These are phyloP conservation scores for Trametes maxima DNA, from an alignment of 768 basidiomycete species.

Conservation along the genomic window DNA sequence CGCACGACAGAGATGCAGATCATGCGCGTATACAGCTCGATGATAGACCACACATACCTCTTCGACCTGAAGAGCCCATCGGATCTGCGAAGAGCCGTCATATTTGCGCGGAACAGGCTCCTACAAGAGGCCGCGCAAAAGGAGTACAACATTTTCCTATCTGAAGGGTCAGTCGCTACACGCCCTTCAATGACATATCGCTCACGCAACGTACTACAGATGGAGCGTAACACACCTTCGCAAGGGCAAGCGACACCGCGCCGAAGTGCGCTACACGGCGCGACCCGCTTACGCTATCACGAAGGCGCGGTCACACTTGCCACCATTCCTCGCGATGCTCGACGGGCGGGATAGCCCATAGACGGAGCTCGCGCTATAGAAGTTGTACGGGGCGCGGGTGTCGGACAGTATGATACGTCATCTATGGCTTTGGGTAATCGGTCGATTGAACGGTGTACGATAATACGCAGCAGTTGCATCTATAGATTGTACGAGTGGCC, in stretches of 20 bases:
- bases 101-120: slow-evolving; percentile 67
- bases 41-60: slow-evolving; percentile 55
- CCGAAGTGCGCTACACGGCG: slow-evolving; percentile 71
- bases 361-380: not conserved
- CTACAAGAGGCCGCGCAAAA: slow-evolving; percentile 54
- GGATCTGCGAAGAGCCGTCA: slow-evolving; percentile 54
- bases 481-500: not conserved
- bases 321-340: slow-evolving; percentile 73
- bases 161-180: slow-evolving; percentile 57
- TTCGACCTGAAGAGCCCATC: slow-evolving; percentile 48
- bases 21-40: slow-evolving; percentile 50
- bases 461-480: not conserved
- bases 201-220: not conserved
- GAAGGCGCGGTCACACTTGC: slow-evolving; percentile 50
- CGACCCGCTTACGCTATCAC: slow-evolving; percentile 62
- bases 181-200: not conserved
- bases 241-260: slow-evolving; percentile 57
- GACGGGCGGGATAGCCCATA: slow-evolving; percentile 25
- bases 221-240: slow-evolving; percentile 25
- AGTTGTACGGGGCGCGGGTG: too few species aligned
- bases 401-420: not conserved
- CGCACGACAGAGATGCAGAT: slow-evolving; percentile 58
- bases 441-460: not conserved
- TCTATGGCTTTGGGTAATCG: not conserved
- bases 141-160: slow-evolving; percentile 63